Conservation (phyloP, 2,329 filamentous ascomycete species). For the Didymella lethalis region DNA sequence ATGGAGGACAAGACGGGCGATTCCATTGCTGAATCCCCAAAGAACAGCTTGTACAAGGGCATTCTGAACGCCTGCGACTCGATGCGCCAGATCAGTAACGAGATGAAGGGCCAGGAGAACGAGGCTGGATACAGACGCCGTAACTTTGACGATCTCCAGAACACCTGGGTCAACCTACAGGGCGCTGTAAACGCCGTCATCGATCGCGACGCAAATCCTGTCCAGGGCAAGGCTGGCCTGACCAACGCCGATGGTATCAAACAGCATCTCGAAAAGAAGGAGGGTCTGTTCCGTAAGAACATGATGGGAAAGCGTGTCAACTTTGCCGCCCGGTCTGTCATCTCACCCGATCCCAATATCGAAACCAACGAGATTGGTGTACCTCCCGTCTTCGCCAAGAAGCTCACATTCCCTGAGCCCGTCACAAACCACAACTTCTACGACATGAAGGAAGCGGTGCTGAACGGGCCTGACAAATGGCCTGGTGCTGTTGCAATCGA, state of each 20-base stretch:
- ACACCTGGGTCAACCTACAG: constrained; percentile 83
- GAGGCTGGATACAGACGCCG: constrained; percentile 56
- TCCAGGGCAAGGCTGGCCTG: constrained; percentile 78
- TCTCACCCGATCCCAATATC: constrained; percentile 97
- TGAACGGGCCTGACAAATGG: constrained; percentile 93
- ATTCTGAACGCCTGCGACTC: constrained; percentile 79
- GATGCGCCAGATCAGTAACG: constrained; percentile 76
- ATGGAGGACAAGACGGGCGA: constrained; percentile 85
- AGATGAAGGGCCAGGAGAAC: constrained; percentile 63
- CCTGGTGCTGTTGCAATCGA: constrained; percentile 94
- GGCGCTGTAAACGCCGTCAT: constrained; percentile 92
- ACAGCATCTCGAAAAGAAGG: constrained; percentile 97
- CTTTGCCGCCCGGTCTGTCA: constrained; percentile 95
- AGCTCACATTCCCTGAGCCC: constrained; percentile 94
- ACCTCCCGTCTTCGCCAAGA: constrained; percentile 95
- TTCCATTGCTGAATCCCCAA: constrained; percentile 84
- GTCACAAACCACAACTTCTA: constrained; percentile 97
- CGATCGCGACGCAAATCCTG: constrained; percentile 85
- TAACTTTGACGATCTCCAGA: constrained; percentile 79
- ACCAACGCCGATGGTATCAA: constrained; percentile 93
- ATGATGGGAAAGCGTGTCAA: constrained; percentile 99
- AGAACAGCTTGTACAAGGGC: constrained; percentile 86
- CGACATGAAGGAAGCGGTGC: constrained; percentile 93
- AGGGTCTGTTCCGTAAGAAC: constrained; percentile 96
- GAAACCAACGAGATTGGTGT: constrained; percentile 99